Conservation (phyloP, 2,329 filamentous ascomycete genomes). For the Coleophoma crateriformis region DNA sequence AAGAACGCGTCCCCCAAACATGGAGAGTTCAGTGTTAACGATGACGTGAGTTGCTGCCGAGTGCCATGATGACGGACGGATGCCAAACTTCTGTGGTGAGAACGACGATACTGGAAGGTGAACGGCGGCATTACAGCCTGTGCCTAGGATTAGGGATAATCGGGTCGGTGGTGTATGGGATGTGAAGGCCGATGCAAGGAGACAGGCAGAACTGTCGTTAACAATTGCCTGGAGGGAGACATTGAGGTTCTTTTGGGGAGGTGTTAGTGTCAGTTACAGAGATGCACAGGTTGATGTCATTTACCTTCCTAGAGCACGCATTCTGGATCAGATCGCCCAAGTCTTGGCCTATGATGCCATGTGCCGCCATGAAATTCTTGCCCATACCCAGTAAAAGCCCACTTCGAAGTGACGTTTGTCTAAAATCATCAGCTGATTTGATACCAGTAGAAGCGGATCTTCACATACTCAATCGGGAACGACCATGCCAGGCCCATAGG, state of each 20-base stretch:
- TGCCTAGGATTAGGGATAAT: slow-evolving; percentile 62
- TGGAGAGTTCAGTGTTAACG: slow-evolving; percentile 62
- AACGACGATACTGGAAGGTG: slow-evolving; percentile 56
- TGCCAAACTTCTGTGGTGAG: slow-evolving; percentile 49
- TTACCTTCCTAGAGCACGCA: slow-evolving; percentile 36
- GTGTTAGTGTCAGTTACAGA: neutral
- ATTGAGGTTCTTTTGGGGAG: slow-evolving; percentile 38
- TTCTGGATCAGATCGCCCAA: slow-evolving; percentile 51
- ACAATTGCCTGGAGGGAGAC: slow-evolving; percentile 56
- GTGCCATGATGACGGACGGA: slow-evolving; percentile 50
- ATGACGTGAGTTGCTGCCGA: slow-evolving; percentile 55
- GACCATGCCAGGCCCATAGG: slow-evolving; percentile 62
- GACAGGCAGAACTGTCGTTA: slow-evolving; percentile 63
- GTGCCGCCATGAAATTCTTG: slow-evolving; percentile 57
- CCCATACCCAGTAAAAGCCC: slow-evolving; percentile 59
- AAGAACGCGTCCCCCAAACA: slow-evolving; percentile 56
- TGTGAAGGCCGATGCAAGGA: slow-evolving; percentile 50
- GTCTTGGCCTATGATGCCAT: slow-evolving; percentile 52
- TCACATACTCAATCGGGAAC: slow-evolving; percentile 61
- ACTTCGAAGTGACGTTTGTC: slow-evolving; percentile 57
- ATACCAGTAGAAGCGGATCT: neutral
- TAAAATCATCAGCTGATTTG: slow-evolving; percentile 28
- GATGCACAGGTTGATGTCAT: neutral
- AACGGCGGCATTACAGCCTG: slow-evolving; percentile 60
- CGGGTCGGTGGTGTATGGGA: slow-evolving; percentile 53